These are phyloP conservation scores for Aspergillus asperescens DNA, from an alignment of 495 filamentous ascomycete genomes.

Conservation along the genomic window DNA sequence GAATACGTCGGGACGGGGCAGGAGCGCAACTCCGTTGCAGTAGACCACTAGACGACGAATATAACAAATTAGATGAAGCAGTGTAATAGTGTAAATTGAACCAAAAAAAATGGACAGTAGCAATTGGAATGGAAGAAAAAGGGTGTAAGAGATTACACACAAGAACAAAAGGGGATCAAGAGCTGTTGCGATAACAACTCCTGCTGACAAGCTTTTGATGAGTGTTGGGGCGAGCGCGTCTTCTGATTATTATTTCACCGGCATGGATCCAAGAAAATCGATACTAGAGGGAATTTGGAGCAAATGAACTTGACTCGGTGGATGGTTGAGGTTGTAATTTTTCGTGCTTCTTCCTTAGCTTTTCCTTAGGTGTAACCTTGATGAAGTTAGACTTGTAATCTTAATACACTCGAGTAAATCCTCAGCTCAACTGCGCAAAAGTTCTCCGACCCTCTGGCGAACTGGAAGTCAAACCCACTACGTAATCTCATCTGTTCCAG, in stretches of 20 bases:
- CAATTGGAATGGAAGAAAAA: background rate
- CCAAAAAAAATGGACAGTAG: constrained; percentile 2
- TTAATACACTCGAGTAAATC: no score
- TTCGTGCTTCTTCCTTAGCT: background rate
- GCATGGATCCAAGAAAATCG: constrained; percentile 2
- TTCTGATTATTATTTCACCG: constrained; percentile 8
- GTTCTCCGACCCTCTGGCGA: no score
- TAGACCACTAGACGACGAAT: no score
- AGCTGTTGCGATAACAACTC: constrained; percentile 1
- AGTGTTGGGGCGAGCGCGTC: constrained; percentile 18
- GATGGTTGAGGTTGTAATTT: constrained; percentile 15
- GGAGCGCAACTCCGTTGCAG: no score
- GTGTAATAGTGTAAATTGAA: constrained; percentile 4
- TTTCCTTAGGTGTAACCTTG: background rate
- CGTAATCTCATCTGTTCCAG: no score
- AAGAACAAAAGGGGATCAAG: background rate
- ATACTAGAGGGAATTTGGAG: background rate
- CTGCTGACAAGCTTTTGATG: constrained; percentile 20
- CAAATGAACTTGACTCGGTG: constrained; percentile 5
- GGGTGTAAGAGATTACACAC: constrained; percentile 4
- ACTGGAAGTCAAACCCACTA: no score
- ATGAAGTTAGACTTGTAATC: background rate
- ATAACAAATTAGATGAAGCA: constrained; percentile 8
- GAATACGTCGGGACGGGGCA: no score
- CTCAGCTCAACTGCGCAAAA: no score